Percentiles rank a stretch among this genome's conserved stretches.
phyloP scores from a whole-genome alignment of 179 eudicot species.

The Camellia oleifera region DNA sequence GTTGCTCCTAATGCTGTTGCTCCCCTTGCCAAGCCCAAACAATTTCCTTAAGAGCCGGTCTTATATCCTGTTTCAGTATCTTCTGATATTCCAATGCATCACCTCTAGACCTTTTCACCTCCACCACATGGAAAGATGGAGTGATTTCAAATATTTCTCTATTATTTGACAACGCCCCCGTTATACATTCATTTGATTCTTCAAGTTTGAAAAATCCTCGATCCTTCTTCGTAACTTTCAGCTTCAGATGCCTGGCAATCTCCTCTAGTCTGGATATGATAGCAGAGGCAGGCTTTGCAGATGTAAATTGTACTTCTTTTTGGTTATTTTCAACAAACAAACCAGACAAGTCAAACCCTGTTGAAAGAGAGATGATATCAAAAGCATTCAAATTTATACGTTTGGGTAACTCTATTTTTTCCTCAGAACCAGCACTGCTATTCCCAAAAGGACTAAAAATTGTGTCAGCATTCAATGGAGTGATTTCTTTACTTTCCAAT shows the following conservation, averaged over 20 bases:
- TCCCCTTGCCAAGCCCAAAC: constrained; percentile 60
- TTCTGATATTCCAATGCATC: constrained; percentile 39
- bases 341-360: constrained; percentile 39
- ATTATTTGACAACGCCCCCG: constrained; percentile 26
- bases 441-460: background rate
- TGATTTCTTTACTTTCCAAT: constrained; percentile 13
- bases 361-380: constrained; percentile 41
- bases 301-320: constrained; percentile 40
- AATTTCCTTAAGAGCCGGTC: constrained; percentile 45
- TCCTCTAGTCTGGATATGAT: constrained; percentile 40
- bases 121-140: constrained; percentile 43
- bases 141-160: constrained; percentile 50
- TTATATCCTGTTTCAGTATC: constrained; percentile 35
- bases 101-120: constrained; percentile 43
- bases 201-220: constrained; percentile 36
- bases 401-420: constrained; percentile 25
- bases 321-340: constrained; percentile 31
- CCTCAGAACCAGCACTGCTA: background rate
- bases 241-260: constrained; percentile 25
- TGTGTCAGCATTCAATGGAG: constrained; percentile 12
- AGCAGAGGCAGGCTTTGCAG: constrained; percentile 31
- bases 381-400: constrained; percentile 37
- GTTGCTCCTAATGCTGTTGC: constrained; percentile 13
- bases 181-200: constrained; percentile 16
- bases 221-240: constrained; percentile 39